Base-by-base conservation (phyloP, 2,329 filamentous ascomycete genomes). In the Tolypocladium tropicale region DNA sequence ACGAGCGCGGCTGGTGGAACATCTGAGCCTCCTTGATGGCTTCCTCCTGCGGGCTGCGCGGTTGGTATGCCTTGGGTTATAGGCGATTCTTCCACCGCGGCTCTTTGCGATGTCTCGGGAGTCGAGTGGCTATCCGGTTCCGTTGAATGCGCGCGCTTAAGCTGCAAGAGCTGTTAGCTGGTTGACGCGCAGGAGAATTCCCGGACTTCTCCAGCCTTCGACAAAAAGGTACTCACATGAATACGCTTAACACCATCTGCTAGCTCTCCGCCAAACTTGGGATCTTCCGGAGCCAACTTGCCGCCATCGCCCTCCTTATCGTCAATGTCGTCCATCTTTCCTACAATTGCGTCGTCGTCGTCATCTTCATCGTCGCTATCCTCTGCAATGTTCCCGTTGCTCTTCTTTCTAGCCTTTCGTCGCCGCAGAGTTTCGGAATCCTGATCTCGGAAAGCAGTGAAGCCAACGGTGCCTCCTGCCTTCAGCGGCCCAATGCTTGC, bases 391-490 rank as follows among this genome's bases (percentile, higher is more conserved):
- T 79, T 82, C 48, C 83, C 85, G 56, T 81, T 86, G 64, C 77
- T 81, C 74, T 82, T 85, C 72, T 84, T 86, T 58, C 78, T 75
- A 2, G 76, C 70, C 68, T 85, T 73, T 57, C 78, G 78, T 65
- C 84, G 84, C 55, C 77, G 74, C 3, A 76, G 69, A 1, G 76
- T 74, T 55, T 83, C 79, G 18, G 78, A 72, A 43, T 83, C 79
- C 56, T 79, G 78, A 60, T 95, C 91, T 55, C 93, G 84, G 75
- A 96, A 96, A 16, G 89, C 83, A 3, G 90, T 86, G 69, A 96
- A 97, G 37, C 92, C 92, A 52, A 95, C 89, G 0, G 90, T 93
- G 30, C 92, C 91, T n/a, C 84, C 83, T 3, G 89, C 81, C 69
- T 95, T 95, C 25, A 97, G 77, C 0, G 92, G 91, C 3, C 87